Evolutionary conservation across 2,329 filamentous ascomycete genomes (phyloP).

Genomic region (Aspergillus jensenii): DNA sequence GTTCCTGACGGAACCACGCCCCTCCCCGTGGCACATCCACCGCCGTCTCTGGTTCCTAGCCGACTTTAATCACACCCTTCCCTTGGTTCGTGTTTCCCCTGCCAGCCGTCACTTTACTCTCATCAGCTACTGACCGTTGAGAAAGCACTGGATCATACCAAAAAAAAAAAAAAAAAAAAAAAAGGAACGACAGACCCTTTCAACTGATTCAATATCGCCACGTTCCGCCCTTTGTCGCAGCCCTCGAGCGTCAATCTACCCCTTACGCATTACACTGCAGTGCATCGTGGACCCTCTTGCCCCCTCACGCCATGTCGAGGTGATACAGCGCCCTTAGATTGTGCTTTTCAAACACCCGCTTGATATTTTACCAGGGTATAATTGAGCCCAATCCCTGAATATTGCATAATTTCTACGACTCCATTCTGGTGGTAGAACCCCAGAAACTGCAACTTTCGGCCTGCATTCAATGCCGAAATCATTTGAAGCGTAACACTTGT

Average conservation of each 20-base stretch:
- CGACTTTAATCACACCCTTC: neutral
- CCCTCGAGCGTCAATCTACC: constrained; percentile 3
- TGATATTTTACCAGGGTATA: neutral
- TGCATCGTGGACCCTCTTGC: neutral
- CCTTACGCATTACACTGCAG: constrained; percentile 8
- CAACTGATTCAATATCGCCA: constrained; percentile 7
- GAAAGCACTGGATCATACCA: neutral
- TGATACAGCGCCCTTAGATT: constrained; percentile 16
- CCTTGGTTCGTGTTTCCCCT: constrained; percentile 5
- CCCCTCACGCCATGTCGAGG: constrained; percentile 18
- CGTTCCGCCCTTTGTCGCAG: neutral
- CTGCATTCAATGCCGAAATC: constrained; percentile 6
- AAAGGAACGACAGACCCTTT: neutral
- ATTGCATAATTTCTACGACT: neutral
- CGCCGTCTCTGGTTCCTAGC: constrained; percentile 8
- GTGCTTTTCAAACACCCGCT: neutral
- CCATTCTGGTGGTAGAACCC: neutral
- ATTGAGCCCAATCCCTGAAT: neutral
- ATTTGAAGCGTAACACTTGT: neutral
- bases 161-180: neutral
- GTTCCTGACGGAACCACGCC: constrained; percentile 1
- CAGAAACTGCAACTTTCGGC: neutral
- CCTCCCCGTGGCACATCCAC: neutral
- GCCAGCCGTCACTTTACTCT: neutral
- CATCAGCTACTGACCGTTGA: neutral